A percentile compares a stretch with the other conserved stretches of the same genome.
phyloP scores from a whole-genome alignment of 2,329 filamentous ascomycete genomes.

The Fusarium anguioides region DNA sequence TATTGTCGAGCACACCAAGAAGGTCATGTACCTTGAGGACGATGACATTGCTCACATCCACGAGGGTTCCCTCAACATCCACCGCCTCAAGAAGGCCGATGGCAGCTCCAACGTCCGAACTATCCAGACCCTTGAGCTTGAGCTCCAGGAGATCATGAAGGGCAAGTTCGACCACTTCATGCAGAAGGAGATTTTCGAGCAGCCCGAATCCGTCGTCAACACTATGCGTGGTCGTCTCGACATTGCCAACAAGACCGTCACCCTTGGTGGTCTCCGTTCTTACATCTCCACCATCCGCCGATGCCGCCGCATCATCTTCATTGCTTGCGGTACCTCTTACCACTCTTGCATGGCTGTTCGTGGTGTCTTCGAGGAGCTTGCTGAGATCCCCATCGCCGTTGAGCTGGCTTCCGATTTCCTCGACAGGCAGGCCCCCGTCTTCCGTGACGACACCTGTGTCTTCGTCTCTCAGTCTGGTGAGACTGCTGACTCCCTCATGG shows the following conservation, averaged over 20 bases:
- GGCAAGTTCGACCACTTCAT: conserved; percentile 99
- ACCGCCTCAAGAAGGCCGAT: conserved; percentile 96
- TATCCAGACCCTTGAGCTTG: conserved; percentile 98
- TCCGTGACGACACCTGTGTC: conserved; percentile 98
- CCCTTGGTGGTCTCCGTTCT: conserved; percentile 92
- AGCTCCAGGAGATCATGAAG: conserved; percentile 99
- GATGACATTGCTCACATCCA: conserved; percentile 99
- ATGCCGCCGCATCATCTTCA: conserved; percentile 98
- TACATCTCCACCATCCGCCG: conserved; percentile 97
- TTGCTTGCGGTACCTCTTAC: conserved; percentile 97
- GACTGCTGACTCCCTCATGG: conserved; percentile 97
- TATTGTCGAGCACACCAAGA: conserved; percentile 99
- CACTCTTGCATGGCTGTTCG: conserved; percentile 99
- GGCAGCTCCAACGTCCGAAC: conserved; percentile 96
- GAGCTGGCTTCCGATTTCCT: conserved; percentile 98
- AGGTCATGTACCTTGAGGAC: conserved; percentile 99
- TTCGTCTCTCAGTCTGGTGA: conserved; percentile 99
- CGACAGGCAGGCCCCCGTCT: conserved; percentile 94
- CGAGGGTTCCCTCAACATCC: conserved; percentile 98
- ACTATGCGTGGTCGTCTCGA: conserved; percentile 99
- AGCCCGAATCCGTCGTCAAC: conserved; percentile 99
- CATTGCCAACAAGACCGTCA: conserved; percentile 91
- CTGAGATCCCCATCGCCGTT: conserved; percentile 96
- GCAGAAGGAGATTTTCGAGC: conserved; percentile 99
- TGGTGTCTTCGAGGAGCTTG: conserved; percentile 96